Evolutionary conservation across 345 rosid species (phyloP), one percentile per base, ranked within the genome.

Genomic region (Eucalyptus virginea): DNA sequence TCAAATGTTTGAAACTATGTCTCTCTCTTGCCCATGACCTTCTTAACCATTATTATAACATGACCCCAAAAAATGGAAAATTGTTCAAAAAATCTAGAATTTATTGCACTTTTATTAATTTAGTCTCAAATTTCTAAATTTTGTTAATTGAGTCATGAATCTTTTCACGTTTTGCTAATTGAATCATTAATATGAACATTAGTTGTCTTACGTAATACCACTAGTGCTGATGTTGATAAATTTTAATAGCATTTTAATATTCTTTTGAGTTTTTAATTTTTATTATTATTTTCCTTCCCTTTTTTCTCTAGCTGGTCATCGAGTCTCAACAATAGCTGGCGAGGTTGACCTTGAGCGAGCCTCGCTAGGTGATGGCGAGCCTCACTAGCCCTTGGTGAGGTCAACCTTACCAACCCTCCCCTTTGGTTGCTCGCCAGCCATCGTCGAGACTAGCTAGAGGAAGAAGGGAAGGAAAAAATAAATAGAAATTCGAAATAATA

Each of bases 131-230:
- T 19, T 52, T 52, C 4, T 8, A 19, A 52, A 19, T 52, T 52
- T 52, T 52, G 56, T 52, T 52, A 52, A 19, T 52, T 19, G 58
- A 52, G 5, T 2, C 24, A 19, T 0, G 24, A 52, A 52, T 0
- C 2, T 2, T 52, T 52, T 52, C 0, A 19, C 1, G 11, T 19
- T 52, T 52, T 8, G 5, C 58, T 11, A 52, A 52, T 52, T 19
- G 5, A 52, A 56, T 56, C 13, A 23, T 24, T 56, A 24, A 24
- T 24, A 0, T 56, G 30, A 24, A 10, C 6, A 23, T 23, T 56
- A 10, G 30, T 9, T 0, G 1, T 24, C 6, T 0, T 9, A 10
- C 0, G 6, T 56, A 23, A 11, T 24, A 56, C 4, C 0, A 9
- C 2, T 24, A 24, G 12, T 9, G 3, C 2, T 56, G 1, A 24